Evolutionary conservation across 2,329 filamentous ascomycete genomes (phyloP).

Genomic region (Fusarium sublunatum): DNA sequence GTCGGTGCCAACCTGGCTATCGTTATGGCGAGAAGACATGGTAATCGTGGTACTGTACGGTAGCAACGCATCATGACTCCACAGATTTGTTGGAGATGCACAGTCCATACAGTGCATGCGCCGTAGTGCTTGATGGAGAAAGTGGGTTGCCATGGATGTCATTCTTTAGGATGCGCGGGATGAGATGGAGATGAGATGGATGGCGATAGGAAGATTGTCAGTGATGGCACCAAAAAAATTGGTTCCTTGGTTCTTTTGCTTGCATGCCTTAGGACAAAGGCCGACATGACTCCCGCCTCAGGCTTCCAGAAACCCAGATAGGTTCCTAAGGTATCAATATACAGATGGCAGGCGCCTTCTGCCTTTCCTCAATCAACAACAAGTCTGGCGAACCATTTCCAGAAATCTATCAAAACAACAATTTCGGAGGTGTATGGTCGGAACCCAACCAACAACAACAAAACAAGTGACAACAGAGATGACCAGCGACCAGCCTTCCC

Average conservation of each 20-base stretch:
- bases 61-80: constrained; percentile 19
- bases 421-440: constrained; percentile 2
- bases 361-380: not conserved
- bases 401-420: constrained; percentile 12
- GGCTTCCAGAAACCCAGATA: not conserved
- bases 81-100: constrained; percentile 16
- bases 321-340: too few relatives aligned
- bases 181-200: constrained; percentile 24
- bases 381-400: not conserved
- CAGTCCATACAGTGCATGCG: constrained; percentile 18
- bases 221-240: not conserved
- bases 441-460: constrained; percentile 17
- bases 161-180: constrained; percentile 31
- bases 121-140: constrained; percentile 11
- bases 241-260: not conserved
- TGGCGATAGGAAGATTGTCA: constrained; percentile 15
- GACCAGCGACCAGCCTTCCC: not conserved
- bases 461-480: constrained; percentile 10
- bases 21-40: constrained; percentile 14
- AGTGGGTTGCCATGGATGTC: constrained; percentile 33
- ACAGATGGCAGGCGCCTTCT: too few relatives aligned
- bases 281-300: not conserved
- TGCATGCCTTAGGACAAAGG: not conserved
- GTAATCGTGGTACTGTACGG: constrained; percentile 13
- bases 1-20: constrained; percentile 12